phyloP scores from a whole-genome alignment of 1,284 basidiomycete species.

The Tetrapyrgos nigripes region DNA sequence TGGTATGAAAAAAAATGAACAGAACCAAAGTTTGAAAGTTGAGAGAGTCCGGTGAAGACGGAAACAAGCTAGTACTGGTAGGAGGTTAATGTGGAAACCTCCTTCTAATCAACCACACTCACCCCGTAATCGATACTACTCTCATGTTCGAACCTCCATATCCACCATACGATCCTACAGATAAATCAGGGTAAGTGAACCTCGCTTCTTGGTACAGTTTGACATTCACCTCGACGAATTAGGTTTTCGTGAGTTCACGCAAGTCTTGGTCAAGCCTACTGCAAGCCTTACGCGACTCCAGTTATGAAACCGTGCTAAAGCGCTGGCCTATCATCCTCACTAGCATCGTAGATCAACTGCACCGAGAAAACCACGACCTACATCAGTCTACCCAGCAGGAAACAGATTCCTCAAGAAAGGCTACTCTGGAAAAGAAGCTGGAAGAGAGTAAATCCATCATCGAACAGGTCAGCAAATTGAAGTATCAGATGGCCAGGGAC shows the following conservation, averaged over 20 bases:
- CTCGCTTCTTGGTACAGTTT: too few relatives aligned
- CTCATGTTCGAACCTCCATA: slow-evolving; percentile 55
- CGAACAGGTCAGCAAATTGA: slow-evolving; percentile 79
- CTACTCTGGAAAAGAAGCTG: slow-evolving; percentile 42
- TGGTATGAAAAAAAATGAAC: too few relatives aligned
- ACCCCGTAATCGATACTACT: background rate
- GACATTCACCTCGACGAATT: too few relatives aligned
- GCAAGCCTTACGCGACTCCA: slow-evolving; percentile 20
- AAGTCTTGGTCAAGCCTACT: background rate
- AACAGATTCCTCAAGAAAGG: slow-evolving; percentile 22
- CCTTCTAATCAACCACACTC: background rate
- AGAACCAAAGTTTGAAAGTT: too few relatives aligned
- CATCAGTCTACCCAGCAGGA: slow-evolving; percentile 17
- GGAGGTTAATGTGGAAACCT: background rate
- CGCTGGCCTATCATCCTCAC: slow-evolving; percentile 94
- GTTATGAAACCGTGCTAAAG: slow-evolving; percentile 56
- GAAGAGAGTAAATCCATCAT: slow-evolving; percentile 85
- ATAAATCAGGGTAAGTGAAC: slow-evolving; percentile 61
- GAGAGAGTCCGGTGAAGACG: too few relatives aligned
- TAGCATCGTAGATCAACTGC: slow-evolving; percentile 76
- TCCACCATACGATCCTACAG: slow-evolving; percentile 71
- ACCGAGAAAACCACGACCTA: slow-evolving; percentile 48
- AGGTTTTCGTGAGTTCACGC: slow-evolving; percentile 61
- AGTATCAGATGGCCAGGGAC: slow-evolving; percentile 91
- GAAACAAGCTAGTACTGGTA: too few relatives aligned